These are phyloP conservation scores for Eimeria necatrix DNA, from an alignment of 169 alveolate species.

Conservation along the genomic window DNA sequence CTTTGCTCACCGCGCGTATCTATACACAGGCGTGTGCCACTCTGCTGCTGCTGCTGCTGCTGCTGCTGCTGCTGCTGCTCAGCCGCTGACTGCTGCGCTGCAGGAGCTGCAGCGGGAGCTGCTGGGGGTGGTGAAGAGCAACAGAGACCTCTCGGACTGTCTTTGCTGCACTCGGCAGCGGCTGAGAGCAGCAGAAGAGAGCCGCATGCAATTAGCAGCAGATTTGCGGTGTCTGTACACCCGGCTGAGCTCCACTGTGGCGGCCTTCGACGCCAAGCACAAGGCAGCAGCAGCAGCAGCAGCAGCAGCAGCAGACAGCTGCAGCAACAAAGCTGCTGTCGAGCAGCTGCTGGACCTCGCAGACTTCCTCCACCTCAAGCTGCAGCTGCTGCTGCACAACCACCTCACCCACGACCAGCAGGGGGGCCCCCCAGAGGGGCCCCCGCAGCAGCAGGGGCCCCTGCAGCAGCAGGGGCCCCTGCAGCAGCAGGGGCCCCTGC, in stretches of 20 bases:
- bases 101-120: not conserved
- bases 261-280: not conserved
- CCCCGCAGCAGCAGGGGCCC: no score
- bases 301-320: no score
- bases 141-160: not conserved
- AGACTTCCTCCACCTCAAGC: not conserved
- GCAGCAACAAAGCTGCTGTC: not conserved
- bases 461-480: not conserved
- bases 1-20: no score
- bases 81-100: not conserved
- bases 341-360: not conserved
- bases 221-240: not conserved
- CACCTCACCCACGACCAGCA: not conserved
- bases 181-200: not conserved
- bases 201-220: not conserved
- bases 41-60: not conserved
- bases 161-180: not conserved
- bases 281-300: not conserved
- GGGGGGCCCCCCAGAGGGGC: no score
- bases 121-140: not conserved
- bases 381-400: not conserved
- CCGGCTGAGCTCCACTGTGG: not conserved
- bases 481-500: not conserved
- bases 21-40: no score
- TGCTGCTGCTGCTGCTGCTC: not conserved